Base-by-base conservation (phyloP, 2,329 filamentous ascomycete species). In the Sporothrix sp. region DNA sequence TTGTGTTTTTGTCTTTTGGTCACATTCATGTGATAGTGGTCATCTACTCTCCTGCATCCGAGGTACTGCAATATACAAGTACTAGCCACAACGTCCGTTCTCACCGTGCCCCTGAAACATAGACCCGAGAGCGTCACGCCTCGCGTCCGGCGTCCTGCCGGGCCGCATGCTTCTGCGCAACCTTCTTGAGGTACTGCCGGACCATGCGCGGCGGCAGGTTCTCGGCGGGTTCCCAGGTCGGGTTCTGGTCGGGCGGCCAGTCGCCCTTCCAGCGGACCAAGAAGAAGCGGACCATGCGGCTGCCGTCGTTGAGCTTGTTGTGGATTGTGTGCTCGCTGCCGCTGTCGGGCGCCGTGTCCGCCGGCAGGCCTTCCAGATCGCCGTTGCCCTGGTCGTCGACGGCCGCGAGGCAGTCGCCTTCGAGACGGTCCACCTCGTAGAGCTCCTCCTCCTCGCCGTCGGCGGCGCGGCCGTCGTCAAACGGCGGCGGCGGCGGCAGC, bases 171-270 rank as follows among this genome's bases (percentile, higher is more conserved):
- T 40, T 47, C 5, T 30, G 50, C 1, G 50, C 36, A 1, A 20
- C 20, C 40, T 59, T 61, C 39, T 65, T 64, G 5, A 69, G 54
- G 51, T 72, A 80, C 2, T 62, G 62, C 7, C 60, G 63, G 1
- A 78, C 63, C 35, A 78, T 58, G 0, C 52, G 52, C 0, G 59
- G 51, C 0, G 72, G 61, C 2, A 81, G 68, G 48, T 79, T 76
- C 3, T 68, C 68, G 54, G 73, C 70, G 0, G 76, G 76, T 57
- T 81, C 77, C 77, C 77, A 81, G 0, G 76, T 74, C 0, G 75
- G 74, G 50, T 81, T 79, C 58, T 79, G 69, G 8, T 71, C 72
- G 0, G 68, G 62, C 0, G 76, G 74, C 77, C 77, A 81, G 52
- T 76, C 62, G 7, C 77, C 77, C 39, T 70, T 71, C 77, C 77